Evolutionary conservation across 2,329 filamentous ascomycete species (phyloP).

Genomic region (Metarhizium anisopliae): DNA sequence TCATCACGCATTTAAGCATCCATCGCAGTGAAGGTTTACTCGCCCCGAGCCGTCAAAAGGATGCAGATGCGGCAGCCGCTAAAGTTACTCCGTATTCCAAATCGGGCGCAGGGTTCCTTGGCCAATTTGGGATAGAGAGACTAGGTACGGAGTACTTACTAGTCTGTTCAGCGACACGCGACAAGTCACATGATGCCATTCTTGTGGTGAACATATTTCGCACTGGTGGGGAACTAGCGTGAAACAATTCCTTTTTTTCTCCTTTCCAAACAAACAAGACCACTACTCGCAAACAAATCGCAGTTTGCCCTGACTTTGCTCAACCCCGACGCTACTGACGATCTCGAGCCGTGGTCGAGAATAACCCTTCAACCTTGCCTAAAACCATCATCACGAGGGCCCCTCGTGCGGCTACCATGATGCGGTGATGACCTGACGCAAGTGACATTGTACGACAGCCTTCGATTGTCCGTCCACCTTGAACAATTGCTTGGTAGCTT

Average conservation of each 20-base stretch:
- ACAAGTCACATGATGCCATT: background rate
- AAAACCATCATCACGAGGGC: constrained; percentile 64
- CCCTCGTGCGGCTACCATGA: constrained; percentile 56
- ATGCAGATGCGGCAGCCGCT: no score
- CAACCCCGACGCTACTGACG: constrained; percentile 33
- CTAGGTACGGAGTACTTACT: no score
- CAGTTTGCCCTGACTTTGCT: constrained; percentile 23
- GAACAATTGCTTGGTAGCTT: background rate
- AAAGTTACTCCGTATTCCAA: no score
- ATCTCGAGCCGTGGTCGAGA: constrained; percentile 50
- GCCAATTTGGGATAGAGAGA: no score
- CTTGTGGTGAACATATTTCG: background rate
- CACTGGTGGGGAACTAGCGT: background rate
- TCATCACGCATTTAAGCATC: no score
- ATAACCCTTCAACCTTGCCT: constrained; percentile 44
- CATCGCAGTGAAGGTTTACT: no score
- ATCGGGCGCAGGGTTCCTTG: no score
- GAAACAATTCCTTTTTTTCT: constrained; percentile 13
- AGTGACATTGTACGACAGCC: constrained; percentile 36
- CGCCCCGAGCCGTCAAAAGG: no score
- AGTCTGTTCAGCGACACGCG: constrained; percentile 13
- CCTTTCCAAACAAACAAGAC: constrained; percentile 30
- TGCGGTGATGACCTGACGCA: constrained; percentile 60
- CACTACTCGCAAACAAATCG: constrained; percentile 34
- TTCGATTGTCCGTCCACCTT: background rate